Conservation (phyloP, 768 basidiomycete genomes). For the Phaffia australis region DNA sequence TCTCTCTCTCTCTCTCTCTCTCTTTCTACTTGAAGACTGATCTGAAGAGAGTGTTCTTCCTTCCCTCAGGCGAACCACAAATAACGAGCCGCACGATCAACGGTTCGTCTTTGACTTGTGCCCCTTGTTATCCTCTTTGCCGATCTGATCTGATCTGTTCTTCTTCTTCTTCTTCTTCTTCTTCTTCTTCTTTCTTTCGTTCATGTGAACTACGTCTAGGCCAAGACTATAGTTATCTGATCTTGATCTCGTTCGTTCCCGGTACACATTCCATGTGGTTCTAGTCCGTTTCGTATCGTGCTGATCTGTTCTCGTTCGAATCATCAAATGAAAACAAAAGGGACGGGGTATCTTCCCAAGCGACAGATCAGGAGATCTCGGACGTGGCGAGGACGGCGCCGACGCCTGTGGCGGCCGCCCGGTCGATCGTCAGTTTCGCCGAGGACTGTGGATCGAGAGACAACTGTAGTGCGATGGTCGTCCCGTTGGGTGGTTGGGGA, state of each 20-base stretch:
- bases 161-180: neutral
- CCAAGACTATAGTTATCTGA: slow-evolving; percentile 69
- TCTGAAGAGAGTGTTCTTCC: neutral
- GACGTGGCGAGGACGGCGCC: slow-evolving; percentile 47
- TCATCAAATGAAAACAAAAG: neutral
- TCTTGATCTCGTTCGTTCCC: slow-evolving; percentile 54
- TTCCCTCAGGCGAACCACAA: slow-evolving; percentile 13
- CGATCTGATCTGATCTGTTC: too few relatives aligned
- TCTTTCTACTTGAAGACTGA: too few relatives aligned
- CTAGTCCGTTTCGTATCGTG: too few relatives aligned
- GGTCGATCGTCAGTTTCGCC: slow-evolving; percentile 13
- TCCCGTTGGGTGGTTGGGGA: slow-evolving; percentile 89
- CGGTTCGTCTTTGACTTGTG: neutral
- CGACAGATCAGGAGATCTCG: slow-evolving; percentile 88
- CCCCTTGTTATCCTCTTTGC: too few relatives aligned
- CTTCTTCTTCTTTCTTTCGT: neutral
- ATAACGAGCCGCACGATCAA: slow-evolving; percentile 21
- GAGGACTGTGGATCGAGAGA: slow-evolving; percentile 60
- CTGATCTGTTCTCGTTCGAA: neutral
- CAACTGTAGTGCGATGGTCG: slow-evolving; percentile 80
- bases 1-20: too few relatives aligned
- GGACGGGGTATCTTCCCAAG: slow-evolving; percentile 80
- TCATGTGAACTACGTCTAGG: slow-evolving; percentile 43
- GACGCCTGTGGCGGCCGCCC: slow-evolving; percentile 8
- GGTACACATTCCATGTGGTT: neutral